Evolutionary conservation across 1,139 yeast species (phyloP).

Genomic region (Candida smagusa): DNA sequence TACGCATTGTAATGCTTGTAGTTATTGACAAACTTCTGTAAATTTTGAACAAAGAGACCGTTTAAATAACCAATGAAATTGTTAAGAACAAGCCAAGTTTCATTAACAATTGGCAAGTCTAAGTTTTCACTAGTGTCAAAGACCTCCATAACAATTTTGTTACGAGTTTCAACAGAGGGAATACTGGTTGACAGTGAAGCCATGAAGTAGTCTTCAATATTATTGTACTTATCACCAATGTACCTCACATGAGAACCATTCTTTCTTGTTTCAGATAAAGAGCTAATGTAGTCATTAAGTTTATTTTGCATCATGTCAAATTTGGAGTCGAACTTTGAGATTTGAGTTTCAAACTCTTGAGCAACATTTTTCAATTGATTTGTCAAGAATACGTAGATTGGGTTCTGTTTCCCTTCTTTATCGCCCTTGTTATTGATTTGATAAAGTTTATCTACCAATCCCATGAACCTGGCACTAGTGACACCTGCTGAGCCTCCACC

Average conservation of each 20-base stretch:
- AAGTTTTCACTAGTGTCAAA: constrained; percentile 40
- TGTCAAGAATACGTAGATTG: constrained; percentile 56
- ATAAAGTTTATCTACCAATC: constrained; percentile 54
- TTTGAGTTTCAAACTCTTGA: constrained; percentile 36
- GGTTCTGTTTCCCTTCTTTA: constrained; percentile 54
- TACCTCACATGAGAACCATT: constrained; percentile 45
- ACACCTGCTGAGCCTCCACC: constrained; percentile 4
- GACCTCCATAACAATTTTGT: constrained; percentile 28
- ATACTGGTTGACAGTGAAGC: constrained; percentile 27
- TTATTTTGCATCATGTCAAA: constrained; percentile 44
- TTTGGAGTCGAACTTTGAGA: constrained; percentile 25
- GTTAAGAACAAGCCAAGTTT: constrained; percentile 42
- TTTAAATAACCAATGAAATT: constrained; percentile 37
- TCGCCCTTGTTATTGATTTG: constrained; percentile 9
- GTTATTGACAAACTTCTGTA: constrained; percentile 36
- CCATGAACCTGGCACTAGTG: constrained; percentile 41
- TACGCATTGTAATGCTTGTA: constrained; percentile 32
- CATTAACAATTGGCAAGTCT: constrained; percentile 43
- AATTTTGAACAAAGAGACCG: constrained; percentile 27
- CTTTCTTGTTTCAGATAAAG: constrained; percentile 30
- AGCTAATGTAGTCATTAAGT: constrained; percentile 33
- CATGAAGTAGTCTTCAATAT: constrained; percentile 33
- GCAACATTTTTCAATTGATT: constrained; percentile 35
- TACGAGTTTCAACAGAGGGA: constrained; percentile 25
- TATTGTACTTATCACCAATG: constrained; percentile 48